Conservation (phyloP, 1,284 basidiomycete genomes). For the Sporisorium sorghi region DNA sequence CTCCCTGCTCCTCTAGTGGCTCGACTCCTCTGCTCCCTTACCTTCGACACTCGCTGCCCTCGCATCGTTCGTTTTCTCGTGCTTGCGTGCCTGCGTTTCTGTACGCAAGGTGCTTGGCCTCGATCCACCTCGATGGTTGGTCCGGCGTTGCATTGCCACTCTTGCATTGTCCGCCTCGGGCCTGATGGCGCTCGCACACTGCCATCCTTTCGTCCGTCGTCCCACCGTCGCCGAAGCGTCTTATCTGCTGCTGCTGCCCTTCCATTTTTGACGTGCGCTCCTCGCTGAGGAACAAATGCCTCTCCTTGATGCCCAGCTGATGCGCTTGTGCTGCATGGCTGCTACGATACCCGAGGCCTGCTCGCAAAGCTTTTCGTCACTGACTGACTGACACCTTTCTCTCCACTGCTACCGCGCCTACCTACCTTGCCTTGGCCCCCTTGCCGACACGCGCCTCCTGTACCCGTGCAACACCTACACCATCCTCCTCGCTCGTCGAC, state of each 20-base stretch:
- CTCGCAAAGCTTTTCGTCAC: no score
- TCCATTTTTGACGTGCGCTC: conserved; percentile 13
- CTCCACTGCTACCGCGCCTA: conserved; percentile 7
- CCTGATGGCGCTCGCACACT: neutral
- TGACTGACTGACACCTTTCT: no score
- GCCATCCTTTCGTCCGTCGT: conserved; percentile 10
- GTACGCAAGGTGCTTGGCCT: neutral
- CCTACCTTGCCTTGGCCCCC: conserved; percentile 11
- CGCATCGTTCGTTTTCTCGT: neutral
- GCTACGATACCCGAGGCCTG: conserved; percentile 25
- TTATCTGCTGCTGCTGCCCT: neutral
- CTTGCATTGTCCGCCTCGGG: conserved; percentile 4
- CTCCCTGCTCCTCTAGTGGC: conserved; percentile 15
- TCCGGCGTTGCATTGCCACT: conserved; percentile 22
- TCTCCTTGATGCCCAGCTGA: neutral
- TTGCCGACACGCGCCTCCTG: conserved; percentile 41
- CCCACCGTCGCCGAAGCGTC: conserved; percentile 40
- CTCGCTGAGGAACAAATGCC: no score
- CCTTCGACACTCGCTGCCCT: conserved; percentile 8
- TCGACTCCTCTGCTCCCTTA: conserved; percentile 16
- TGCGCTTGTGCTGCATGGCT: conserved; percentile 13
- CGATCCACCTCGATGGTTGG: conserved; percentile 12
- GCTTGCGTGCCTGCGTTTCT: conserved; percentile 4
- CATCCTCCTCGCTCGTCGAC: conserved; percentile 16
- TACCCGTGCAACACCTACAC: conserved; percentile 32